Evolutionary conservation across 83 land plant species (phyloP).

Genomic region (Larix sibirica): DNA sequence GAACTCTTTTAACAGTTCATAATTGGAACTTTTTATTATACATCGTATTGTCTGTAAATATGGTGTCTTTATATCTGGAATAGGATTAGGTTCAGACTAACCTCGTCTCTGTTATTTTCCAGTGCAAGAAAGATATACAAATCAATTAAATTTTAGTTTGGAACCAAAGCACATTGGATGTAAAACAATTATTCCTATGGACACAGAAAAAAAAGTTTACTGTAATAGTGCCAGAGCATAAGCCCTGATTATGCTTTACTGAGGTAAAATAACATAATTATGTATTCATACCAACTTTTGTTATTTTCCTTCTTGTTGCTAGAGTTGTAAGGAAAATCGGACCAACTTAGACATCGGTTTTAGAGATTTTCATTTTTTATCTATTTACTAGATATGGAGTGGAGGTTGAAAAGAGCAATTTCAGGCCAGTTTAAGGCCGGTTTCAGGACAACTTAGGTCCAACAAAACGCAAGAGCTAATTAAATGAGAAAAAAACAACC

Average conservation of each 20-base stretch:
- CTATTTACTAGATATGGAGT: neutral
- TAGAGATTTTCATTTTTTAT: neutral
- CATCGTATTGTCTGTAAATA: too few relatives aligned
- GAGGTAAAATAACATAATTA: neutral
- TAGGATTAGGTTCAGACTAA: too few relatives aligned
- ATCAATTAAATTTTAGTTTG: too few relatives aligned
- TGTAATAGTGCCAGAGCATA: too few relatives aligned
- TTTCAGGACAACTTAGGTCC: neutral
- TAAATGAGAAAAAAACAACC: neutral
- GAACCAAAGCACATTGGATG: too few relatives aligned
- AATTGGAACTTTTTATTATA: too few relatives aligned
- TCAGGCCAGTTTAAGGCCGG: neutral
- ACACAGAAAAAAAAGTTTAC: too few relatives aligned
- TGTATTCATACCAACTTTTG: neutral
- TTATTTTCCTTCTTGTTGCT: slow-evolving; percentile 2
- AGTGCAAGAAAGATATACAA: too few relatives aligned
- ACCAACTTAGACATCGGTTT: neutral
- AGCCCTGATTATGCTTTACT: neutral
- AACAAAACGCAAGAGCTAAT: neutral
- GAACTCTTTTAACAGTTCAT: too few relatives aligned
- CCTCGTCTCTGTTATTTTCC: too few relatives aligned
- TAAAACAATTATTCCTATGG: too few relatives aligned
- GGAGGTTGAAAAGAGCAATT: neutral
- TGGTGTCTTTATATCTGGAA: too few relatives aligned
- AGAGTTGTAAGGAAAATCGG: neutral